phyloP scores from a whole-genome alignment of 345 rosid species.

The Hibiscus mutabilis region DNA sequence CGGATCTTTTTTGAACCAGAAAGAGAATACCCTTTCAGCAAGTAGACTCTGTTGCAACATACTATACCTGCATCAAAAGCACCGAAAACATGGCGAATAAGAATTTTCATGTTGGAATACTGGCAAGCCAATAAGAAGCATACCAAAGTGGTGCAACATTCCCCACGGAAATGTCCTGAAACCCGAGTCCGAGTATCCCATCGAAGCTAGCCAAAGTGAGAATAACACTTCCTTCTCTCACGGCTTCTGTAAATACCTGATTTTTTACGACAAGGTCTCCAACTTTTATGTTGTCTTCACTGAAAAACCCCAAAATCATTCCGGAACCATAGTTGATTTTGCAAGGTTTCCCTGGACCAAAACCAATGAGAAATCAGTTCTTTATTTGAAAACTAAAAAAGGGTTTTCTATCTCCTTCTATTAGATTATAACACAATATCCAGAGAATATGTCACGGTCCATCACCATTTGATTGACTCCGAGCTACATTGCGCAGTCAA shows the following conservation, averaged over 20 bases:
- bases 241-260: constrained; percentile 60
- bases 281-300: constrained; percentile 60
- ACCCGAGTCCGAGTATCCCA: constrained; percentile 78
- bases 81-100: too few relatives aligned
- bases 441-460: too few relatives aligned
- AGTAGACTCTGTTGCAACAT: constrained; percentile 55
- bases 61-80: constrained; percentile 42
- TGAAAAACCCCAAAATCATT: constrained; percentile 62
- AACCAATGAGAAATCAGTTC: constrained; percentile 1
- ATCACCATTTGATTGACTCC: too few relatives aligned
- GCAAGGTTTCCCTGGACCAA: constrained; percentile 45
- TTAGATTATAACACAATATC: too few relatives aligned
- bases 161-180: constrained; percentile 60
- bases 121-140: too few relatives aligned
- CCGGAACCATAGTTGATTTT: constrained; percentile 65
- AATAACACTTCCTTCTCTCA: constrained; percentile 47
- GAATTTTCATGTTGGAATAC: too few relatives aligned
- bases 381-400: not conserved
- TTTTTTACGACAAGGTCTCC: constrained; percentile 55
- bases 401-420: too few relatives aligned
- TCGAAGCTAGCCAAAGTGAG: constrained; percentile 59
- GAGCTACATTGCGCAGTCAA: too few relatives aligned
- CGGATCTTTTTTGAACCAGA: constrained; percentile 64
- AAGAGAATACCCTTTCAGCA: constrained; percentile 54
- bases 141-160: constrained; percentile 63